Conservation (phyloP, 202 grass and related monocot species). For the Miscanthus sacchariflorus region DNA sequence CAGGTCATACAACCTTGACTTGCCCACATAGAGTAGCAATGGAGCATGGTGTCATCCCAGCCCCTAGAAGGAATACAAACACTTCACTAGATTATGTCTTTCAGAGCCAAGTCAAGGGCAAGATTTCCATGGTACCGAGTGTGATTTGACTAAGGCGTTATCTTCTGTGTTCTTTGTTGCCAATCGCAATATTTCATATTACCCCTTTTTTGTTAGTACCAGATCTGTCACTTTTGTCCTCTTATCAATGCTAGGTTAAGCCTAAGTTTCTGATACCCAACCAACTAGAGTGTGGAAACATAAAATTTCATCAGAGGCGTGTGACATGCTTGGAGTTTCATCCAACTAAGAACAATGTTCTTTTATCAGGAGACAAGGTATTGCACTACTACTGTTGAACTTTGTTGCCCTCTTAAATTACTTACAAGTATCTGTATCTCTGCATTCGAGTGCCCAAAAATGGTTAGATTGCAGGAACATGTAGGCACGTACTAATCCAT, state of each 20-base stretch:
- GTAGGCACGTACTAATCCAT: not conserved
- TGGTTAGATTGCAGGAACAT: not conserved
- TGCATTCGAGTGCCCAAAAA: not conserved
- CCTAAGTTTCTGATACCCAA: conserved; percentile 80
- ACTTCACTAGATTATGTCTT: conserved; percentile 86
- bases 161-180: not conserved
- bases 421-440: not conserved
- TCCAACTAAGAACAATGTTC: conserved; percentile 75
- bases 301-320: conserved; percentile 87
- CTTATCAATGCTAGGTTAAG: conserved; percentile 60
- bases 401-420: conserved; percentile 33
- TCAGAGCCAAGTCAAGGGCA: conserved; percentile 83
- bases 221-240: not conserved
- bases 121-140: conserved; percentile 65
- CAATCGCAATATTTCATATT: not conserved
- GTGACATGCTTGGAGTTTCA: conserved; percentile 96
- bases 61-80: conserved; percentile 64
- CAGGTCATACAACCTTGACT: conserved; percentile 91
- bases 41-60: conserved; percentile 92
- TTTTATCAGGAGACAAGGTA: conserved; percentile 99
- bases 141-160: not conserved
- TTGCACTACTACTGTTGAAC: conserved; percentile 12
- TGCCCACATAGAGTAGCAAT: conserved; percentile 90
- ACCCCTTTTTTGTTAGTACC: not conserved
- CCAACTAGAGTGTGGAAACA: conserved; percentile 82